Percentiles rank a stretch among this genome's conserved stretches.
Conservation (phyloP, 345 rosid species). For the Clausena lansium region DNA sequence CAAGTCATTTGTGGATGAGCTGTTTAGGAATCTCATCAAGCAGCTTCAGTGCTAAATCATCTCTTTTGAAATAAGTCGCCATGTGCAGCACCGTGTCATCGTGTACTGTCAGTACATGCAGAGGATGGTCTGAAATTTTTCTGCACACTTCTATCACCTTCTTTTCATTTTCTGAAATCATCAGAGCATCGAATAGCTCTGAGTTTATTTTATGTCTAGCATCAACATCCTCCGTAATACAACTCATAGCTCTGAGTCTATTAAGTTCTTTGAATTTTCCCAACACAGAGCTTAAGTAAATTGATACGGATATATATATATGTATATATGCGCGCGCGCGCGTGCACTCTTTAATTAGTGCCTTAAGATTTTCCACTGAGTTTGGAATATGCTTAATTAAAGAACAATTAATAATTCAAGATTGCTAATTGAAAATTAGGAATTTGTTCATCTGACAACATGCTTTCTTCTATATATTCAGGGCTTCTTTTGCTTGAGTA, state of each 20-base stretch:
- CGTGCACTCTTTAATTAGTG: no score
- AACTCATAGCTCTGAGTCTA: neutral
- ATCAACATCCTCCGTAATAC: neutral
- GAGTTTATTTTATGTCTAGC: neutral
- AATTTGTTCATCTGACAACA: no score
- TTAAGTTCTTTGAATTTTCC: neutral
- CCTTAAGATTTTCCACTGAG: no score
- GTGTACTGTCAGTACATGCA: neutral
- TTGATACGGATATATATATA: no score
- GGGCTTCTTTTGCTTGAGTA: no score
- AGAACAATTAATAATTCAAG: no score
- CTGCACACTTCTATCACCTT: constrained; percentile 8
- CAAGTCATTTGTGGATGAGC: neutral
- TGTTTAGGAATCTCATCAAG: constrained; percentile 7
- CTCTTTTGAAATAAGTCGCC: neutral
- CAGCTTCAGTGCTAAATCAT: neutral
- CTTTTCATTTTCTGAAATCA: neutral
- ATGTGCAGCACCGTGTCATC: constrained; percentile 3
- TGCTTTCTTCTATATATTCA: no score
- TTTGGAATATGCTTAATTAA: no score
- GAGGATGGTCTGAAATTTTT: neutral
- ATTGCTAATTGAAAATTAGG: no score
- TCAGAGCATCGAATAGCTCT: neutral
- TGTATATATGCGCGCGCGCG: no score
- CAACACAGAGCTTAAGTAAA: no score